A percentile compares a stretch with the other conserved stretches of the same genome.
These are phyloP conservation scores for Colletotrichum phormii DNA, from an alignment of 2,329 filamentous ascomycete species.

Conservation along the genomic window DNA sequence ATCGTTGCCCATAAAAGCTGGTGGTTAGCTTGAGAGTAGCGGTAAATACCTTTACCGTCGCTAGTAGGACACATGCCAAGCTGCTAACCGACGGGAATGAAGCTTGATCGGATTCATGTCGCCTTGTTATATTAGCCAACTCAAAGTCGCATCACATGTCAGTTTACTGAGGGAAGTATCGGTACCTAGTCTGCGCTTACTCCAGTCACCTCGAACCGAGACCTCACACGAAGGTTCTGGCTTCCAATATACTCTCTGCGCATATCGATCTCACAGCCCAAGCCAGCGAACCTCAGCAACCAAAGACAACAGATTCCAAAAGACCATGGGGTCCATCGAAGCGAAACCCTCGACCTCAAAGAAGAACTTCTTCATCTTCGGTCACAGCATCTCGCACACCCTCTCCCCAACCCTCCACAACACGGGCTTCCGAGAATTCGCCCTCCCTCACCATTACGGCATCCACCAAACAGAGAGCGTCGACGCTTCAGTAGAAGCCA, in stretches of 20 bases:
- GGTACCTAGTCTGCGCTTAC: too few species aligned
- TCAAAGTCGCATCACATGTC: not conserved
- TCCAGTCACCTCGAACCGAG: too few species aligned
- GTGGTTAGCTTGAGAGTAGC: not conserved
- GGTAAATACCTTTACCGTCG: constrained; percentile 10
- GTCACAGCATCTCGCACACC: constrained; percentile 17
- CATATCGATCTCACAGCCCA: too few species aligned
- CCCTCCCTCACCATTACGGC: constrained; percentile 8
- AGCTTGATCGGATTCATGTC: not conserved
- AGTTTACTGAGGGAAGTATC: too few species aligned
- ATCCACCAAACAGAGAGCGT: constrained; percentile 15
- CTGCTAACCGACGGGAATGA: not conserved
- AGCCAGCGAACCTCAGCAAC: too few species aligned
- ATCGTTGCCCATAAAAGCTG: not conserved
- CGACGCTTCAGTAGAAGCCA: constrained; percentile 1
- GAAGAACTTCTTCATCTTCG: constrained; percentile 13
- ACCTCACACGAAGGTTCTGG: too few species aligned
- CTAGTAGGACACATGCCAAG: not conserved
- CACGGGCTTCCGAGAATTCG: constrained; percentile 8
- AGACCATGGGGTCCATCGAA: not conserved
- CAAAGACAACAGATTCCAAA: too few species aligned
- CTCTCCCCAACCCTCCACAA: constrained; percentile 15
- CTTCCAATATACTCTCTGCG: too few species aligned
- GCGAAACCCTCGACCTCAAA: not conserved
- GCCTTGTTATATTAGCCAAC: not conserved